Evolutionary conservation across 805 yeast genomes (phyloP).

Genomic region (Candida namnaoensis): DNA sequence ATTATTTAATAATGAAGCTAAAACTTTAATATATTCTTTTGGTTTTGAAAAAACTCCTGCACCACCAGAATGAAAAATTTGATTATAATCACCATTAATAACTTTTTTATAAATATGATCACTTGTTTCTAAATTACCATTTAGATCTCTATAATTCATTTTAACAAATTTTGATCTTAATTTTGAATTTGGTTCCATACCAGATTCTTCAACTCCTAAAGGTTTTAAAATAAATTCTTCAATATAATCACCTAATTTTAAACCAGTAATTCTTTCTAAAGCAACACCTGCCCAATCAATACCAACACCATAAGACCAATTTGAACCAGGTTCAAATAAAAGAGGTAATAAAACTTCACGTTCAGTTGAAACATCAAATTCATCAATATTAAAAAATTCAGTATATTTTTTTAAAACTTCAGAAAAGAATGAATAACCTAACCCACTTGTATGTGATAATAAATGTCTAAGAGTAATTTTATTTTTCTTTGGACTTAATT

Average conservation of each 20-base stretch:
- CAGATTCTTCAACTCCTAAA: conserved; percentile 17
- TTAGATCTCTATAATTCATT: conserved; percentile 14
- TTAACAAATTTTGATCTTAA: conserved; percentile 13
- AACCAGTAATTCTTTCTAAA: conserved; percentile 21
- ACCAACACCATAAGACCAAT: conserved; percentile 25
- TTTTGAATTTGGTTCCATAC: conserved; percentile 16
- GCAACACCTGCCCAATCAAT: conserved; percentile 30
- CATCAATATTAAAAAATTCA: conserved; percentile 8
- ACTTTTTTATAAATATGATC: conserved; percentile 6
- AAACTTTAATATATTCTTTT: conserved; percentile 28
- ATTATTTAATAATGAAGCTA: conserved; percentile 30
- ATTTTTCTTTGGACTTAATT: conserved; percentile 16
- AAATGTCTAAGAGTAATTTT: conserved; percentile 25
- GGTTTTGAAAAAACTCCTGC: conserved; percentile 33
- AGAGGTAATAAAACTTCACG: conserved; percentile 16
- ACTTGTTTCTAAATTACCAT: conserved; percentile 4
- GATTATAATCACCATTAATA: conserved; percentile 2
- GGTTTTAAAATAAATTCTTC: conserved; percentile 21
- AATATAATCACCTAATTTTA: conserved; percentile 20
- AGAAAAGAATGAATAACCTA: conserved; percentile 25
- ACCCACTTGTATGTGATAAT: conserved; percentile 29
- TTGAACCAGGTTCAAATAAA: conserved; percentile 26
- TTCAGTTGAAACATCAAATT: conserved; percentile 6
- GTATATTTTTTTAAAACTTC: conserved; percentile 15
- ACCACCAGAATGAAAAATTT: conserved; percentile 28